Evolutionary conservation across 164 flowering plant genomes (phyloP).

Genomic region (Magnolia kwangsiensis): DNA sequence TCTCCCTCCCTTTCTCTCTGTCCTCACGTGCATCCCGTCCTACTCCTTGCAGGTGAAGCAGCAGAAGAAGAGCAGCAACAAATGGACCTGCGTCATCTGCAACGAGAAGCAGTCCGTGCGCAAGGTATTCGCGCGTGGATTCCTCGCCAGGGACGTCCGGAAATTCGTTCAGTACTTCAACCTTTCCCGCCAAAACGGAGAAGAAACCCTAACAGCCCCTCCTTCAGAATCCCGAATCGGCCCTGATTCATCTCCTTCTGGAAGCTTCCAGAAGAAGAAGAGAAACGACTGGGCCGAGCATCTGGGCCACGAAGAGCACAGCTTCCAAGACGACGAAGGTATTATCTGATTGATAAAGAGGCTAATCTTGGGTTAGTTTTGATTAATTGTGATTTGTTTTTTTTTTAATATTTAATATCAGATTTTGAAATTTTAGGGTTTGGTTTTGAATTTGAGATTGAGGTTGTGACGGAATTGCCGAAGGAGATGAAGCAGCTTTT

Average conservation of each 20-base stretch:
- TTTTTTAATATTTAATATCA: neutral
- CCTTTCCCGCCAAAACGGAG: constrained; percentile 48
- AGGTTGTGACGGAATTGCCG: constrained; percentile 61
- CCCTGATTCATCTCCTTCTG: neutral
- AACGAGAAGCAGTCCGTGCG: constrained; percentile 74
- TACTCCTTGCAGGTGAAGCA: constrained; percentile 69
- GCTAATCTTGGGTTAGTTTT: neutral
- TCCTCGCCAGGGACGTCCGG: constrained; percentile 71
- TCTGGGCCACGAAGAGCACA: constrained; percentile 33
- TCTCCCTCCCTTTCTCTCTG: constrained; percentile 8
- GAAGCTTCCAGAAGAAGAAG: constrained; percentile 19
- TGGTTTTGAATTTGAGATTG: constrained; percentile 35
- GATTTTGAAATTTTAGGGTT: constrained; percentile 14
- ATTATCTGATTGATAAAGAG: neutral
- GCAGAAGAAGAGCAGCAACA: constrained; percentile 83
- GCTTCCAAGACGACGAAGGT: neutral
- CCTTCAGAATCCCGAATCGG: neutral
- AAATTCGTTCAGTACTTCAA: constrained; percentile 69
- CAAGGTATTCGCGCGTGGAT: constrained; percentile 57
- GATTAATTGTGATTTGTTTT: neutral
- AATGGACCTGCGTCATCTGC: constrained; percentile 87
- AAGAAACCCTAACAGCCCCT: neutral
- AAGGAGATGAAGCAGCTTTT: constrained; percentile 24
- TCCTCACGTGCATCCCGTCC: neutral
- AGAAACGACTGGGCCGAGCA: constrained; percentile 68